Evolutionary conservation across 1,139 yeast genomes (phyloP).

Genomic region (Saccharomyces uvarum): DNA sequence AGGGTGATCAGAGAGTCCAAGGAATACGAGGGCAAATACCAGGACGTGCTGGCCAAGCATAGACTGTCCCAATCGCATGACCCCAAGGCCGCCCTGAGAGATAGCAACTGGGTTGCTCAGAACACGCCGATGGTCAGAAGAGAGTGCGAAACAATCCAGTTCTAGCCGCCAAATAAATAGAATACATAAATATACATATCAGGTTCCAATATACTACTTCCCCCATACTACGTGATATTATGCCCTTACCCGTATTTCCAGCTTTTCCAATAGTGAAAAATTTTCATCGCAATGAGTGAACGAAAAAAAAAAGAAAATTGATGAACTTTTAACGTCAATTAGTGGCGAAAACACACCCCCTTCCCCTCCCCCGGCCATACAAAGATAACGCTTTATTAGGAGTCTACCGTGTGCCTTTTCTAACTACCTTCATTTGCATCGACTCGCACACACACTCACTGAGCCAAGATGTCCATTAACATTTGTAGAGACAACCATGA

Average conservation of each 20-base stretch:
- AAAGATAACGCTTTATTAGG: not conserved
- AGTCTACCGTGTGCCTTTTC: not conserved
- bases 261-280: not conserved
- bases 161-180: conserved; percentile 6
- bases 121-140: conserved; percentile 42
- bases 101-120: conserved; percentile 71
- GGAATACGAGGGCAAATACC: conserved; percentile 62
- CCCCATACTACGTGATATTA: not conserved
- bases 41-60: conserved; percentile 40
- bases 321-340: not conserved
- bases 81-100: conserved; percentile 70
- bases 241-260: not conserved
- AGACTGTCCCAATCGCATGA: conserved; percentile 42
- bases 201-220: not conserved
- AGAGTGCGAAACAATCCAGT: conserved; percentile 27
- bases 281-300: not conserved
- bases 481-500: conserved; percentile 96
- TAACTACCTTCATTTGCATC: not conserved
- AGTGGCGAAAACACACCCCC: not conserved
- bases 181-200: not conserved
- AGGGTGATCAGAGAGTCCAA: conserved; percentile 69
- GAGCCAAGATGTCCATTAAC: conserved; percentile 70
- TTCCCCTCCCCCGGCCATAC: not conserved
- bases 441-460: not conserved
- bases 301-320: not conserved